phyloP scores from a whole-genome alignment of 2,329 filamentous ascomycete genomes.

The Cordyceps farinosa region DNA sequence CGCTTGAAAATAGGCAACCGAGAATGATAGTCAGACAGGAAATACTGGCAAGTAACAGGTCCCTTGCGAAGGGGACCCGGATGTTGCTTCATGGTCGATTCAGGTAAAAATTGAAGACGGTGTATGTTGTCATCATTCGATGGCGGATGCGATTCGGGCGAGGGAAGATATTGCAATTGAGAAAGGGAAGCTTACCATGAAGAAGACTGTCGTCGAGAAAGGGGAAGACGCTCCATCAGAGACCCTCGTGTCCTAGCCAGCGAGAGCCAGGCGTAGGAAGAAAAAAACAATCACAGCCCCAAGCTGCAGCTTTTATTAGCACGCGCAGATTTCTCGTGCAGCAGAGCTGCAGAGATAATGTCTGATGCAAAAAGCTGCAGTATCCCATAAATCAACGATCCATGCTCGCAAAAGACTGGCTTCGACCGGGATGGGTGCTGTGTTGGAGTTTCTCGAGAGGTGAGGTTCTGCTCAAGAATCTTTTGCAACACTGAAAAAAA shows the following conservation, averaged over 20 bases:
- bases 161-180: background rate
- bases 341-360: background rate
- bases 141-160: background rate
- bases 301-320: background rate
- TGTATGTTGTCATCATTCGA: constrained; percentile 70
- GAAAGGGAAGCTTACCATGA: constrained; percentile 6
- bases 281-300: background rate
- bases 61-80: constrained; percentile 57
- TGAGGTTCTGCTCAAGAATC: constrained; percentile 4
- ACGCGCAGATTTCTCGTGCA: background rate
- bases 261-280: too few relatives aligned
- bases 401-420: background rate
- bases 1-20: constrained; percentile 5
- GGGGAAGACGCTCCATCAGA: background rate
- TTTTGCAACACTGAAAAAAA: constrained; percentile 6
- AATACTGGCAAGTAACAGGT: constrained; percentile 93
- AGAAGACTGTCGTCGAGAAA: background rate
- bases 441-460: constrained; percentile 1
- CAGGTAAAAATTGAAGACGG: constrained; percentile 84
- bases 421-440: background rate
- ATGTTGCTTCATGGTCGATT: constrained; percentile 79
- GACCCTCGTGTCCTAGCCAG: background rate
- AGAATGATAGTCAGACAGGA: constrained; percentile 60
- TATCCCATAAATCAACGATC: background rate
- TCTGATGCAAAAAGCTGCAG: background rate